A percentile compares a stretch with the other conserved stretches of the same genome.
phyloP scores from a whole-genome alignment of 768 basidiomycete species.

The Gelatoporia subvermispora region DNA sequence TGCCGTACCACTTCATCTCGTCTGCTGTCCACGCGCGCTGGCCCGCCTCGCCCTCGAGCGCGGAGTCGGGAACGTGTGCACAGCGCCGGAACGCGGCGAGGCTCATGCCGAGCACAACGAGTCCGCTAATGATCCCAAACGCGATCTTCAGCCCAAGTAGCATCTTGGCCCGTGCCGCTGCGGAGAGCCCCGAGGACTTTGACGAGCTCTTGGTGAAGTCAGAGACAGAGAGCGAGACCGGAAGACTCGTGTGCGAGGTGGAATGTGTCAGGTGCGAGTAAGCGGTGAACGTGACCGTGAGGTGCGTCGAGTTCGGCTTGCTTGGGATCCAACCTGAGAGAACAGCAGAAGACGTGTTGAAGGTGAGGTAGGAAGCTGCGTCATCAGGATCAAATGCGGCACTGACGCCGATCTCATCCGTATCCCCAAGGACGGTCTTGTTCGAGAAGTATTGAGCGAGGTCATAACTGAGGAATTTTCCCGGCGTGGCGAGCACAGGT shows the following conservation, averaged over 20 bases:
- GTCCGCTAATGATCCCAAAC: conserved; percentile 57
- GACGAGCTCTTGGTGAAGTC: conserved; percentile 34
- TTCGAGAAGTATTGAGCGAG: conserved; percentile 56
- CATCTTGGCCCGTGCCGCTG: conserved; percentile 42
- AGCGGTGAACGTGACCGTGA: conserved; percentile 59
- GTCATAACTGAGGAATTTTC: conserved; percentile 46
- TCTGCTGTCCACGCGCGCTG: conserved; percentile 53
- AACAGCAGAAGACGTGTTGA: conserved; percentile 39
- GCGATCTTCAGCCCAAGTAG: conserved; percentile 56
- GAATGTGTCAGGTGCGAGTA: conserved; percentile 64
- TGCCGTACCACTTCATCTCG: conserved; percentile 68
- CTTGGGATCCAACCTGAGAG: conserved; percentile 55
- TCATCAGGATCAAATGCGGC: conserved; percentile 50
- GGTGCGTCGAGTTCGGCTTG: conserved; percentile 35
- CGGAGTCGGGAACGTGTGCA: conserved; percentile 55
- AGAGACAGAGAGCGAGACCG: conserved; percentile 40
- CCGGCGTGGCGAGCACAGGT: conserved; percentile 48
- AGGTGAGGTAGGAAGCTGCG: conserved; percentile 47
- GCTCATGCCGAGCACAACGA: conserved; percentile 49
- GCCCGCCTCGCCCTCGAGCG: conserved; percentile 55
- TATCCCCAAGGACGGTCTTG: conserved; percentile 26
- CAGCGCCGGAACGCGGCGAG: conserved; percentile 54
- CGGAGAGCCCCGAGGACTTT: conserved; percentile 30
- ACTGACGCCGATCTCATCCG: conserved; percentile 46
- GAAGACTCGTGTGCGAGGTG: conserved; percentile 60